A percentile compares a stretch with the other conserved stretches of the same genome.
Conservation (phyloP, 2,329 filamentous ascomycete genomes). For the Clonostachys chloroleuca region DNA sequence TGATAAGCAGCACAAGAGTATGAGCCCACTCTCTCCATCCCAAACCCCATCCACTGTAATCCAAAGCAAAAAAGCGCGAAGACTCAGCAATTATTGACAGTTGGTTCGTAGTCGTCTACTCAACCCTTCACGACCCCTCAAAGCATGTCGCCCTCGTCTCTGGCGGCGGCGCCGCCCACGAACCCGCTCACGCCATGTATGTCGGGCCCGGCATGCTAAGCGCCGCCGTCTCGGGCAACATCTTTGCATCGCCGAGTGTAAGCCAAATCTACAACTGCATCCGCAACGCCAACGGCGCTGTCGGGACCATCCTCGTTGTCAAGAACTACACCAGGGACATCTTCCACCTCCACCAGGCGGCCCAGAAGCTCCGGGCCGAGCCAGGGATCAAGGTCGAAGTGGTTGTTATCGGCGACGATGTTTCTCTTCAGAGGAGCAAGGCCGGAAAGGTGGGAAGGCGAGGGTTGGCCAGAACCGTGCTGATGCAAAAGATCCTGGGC, state of each 20-base stretch:
- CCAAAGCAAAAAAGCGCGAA: no score
- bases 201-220: conserved; percentile 60
- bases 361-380: neutral
- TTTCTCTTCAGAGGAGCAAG: conserved; percentile 48
- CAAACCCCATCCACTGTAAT: no score
- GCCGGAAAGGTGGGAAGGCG: conserved; percentile 40
- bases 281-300: neutral
- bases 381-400: neutral
- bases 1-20: no score
- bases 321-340: neutral
- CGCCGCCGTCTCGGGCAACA: conserved; percentile 60
- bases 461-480: conserved; percentile 42
- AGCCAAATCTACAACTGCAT: conserved; percentile 42
- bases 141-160: neutral
- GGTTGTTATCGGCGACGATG: neutral
- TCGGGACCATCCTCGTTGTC: neutral
- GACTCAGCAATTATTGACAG: no score
- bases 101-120: neutral
- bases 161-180: conserved; percentile 52
- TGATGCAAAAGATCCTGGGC: neutral
- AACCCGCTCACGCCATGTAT: conserved; percentile 59
- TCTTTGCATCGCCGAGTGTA: conserved; percentile 61
- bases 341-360: neutral
- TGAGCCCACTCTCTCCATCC: no score
- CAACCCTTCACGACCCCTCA: neutral